phyloP scores from a whole-genome alignment of 148 eudicot species.

The Cornus kousa region DNA sequence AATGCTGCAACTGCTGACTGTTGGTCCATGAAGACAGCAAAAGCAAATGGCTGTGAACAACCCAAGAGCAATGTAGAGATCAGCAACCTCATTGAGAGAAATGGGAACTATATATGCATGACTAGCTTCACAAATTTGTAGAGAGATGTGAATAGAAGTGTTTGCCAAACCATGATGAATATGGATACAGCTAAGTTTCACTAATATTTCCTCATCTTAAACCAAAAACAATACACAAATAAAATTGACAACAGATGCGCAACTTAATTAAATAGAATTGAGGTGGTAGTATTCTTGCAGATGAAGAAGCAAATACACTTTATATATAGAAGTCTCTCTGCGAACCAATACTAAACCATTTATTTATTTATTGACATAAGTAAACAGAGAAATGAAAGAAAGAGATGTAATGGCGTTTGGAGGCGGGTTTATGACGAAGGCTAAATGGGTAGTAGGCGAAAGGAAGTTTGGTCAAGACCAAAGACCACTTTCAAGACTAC shows the following conservation, averaged over 20 bases:
- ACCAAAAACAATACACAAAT: not conserved
- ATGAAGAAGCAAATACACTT: not conserved
- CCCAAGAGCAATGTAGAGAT: conserved; percentile 20
- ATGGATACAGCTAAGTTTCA: too few relatives aligned
- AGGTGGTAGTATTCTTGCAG: not conserved
- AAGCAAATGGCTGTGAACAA: conserved; percentile 73
- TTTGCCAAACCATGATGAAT: too few relatives aligned
- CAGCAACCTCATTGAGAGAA: not conserved
- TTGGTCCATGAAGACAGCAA: conserved; percentile 76
- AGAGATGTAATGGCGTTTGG: conserved; percentile 78
- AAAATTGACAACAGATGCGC: too few relatives aligned
- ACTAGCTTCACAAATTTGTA: too few relatives aligned
- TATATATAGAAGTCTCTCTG: too few relatives aligned
- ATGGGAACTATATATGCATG: not conserved
- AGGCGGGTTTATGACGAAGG: conserved; percentile 60
- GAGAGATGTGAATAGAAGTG: too few relatives aligned
- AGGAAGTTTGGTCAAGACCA: conserved; percentile 9
- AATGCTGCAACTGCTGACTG: conserved; percentile 81
- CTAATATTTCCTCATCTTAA: too few relatives aligned
- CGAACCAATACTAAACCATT: too few relatives aligned
- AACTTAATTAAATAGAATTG: too few relatives aligned
- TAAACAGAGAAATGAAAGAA: not conserved
- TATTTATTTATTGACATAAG: too few relatives aligned
- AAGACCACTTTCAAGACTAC: conserved; percentile 1
- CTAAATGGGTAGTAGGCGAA: not conserved